phyloP scores from a whole-genome alignment of 371 early-diverging fungal species.

The Rhizopus stolonifer region DNA sequence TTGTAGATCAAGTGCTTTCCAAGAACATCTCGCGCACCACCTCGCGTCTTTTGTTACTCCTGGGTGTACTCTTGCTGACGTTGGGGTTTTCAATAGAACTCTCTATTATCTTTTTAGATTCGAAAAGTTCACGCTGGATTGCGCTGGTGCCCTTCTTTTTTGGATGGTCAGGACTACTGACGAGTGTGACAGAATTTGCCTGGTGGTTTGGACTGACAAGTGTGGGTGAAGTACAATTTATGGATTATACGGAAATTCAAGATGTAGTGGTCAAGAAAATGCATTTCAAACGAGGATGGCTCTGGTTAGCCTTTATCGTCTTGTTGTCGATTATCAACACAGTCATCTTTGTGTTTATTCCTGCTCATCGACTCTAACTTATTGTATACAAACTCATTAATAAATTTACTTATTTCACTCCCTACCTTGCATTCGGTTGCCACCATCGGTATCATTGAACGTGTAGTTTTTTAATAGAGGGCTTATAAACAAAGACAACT shows the following conservation, averaged over 20 bases:
- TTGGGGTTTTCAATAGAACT: conserved; percentile 42
- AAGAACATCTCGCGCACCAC: conserved; percentile 30
- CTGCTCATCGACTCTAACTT: conserved; percentile 33
- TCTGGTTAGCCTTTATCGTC: conserved; percentile 27
- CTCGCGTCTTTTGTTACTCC: conserved; percentile 20
- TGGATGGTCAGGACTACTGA: conserved; percentile 37
- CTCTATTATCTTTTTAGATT: conserved; percentile 36
- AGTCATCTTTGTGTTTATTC: conserved; percentile 45
- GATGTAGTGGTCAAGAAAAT: conserved; percentile 40
- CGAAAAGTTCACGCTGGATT: conserved; percentile 33
- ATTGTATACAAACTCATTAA: too few species aligned
- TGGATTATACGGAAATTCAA: conserved; percentile 33
- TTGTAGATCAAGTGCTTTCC: conserved; percentile 40
- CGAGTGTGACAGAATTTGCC: conserved; percentile 43
- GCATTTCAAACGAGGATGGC: conserved; percentile 40
- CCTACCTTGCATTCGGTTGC: too few species aligned
- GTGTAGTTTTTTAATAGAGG: too few species aligned
- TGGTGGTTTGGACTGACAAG: conserved; percentile 45
- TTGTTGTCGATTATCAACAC: conserved; percentile 36
- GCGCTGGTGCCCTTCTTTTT: conserved; percentile 39
- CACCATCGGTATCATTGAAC: too few species aligned
- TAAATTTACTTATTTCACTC: too few species aligned
- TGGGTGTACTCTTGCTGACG: conserved; percentile 33
- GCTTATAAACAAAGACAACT: too few species aligned
- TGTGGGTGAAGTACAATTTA: conserved; percentile 39